Evolutionary conservation across 768 basidiomycete species (phyloP).

Genomic region (Suillus paluster): DNA sequence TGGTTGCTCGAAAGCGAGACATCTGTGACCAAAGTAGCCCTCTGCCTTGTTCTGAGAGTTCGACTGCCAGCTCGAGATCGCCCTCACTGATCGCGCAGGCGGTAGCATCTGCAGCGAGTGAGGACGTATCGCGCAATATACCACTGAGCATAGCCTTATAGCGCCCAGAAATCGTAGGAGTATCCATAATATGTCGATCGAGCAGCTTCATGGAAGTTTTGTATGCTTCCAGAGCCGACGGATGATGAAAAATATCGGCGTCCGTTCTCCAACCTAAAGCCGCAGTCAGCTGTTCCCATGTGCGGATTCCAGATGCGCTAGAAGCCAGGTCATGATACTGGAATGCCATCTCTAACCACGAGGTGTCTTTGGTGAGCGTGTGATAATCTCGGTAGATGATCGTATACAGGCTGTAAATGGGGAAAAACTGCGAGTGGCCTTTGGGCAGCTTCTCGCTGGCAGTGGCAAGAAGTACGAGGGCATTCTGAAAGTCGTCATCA

Average conservation of each 20-base stretch:
- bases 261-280: constrained; percentile 19
- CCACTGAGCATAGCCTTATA: constrained; percentile 14
- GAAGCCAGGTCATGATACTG: constrained; percentile 19
- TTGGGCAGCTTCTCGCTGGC: constrained; percentile 13
- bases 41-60: constrained; percentile 40
- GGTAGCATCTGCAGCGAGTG: constrained; percentile 29
- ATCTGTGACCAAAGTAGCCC: constrained; percentile 36
- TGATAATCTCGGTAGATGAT: constrained; percentile 1
- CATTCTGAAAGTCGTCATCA: constrained; percentile 1
- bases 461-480: background rate
- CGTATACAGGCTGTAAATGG: constrained; percentile 1
- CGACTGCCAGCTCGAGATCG: constrained; percentile 29
- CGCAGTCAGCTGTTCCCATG: constrained; percentile 12
- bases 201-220: constrained; percentile 20
- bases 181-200: constrained; percentile 21
- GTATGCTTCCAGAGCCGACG: constrained; percentile 28
- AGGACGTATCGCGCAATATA: constrained; percentile 8
- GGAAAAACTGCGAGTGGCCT: constrained; percentile 1
- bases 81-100: constrained; percentile 29
- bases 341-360: constrained; percentile 19
- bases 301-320: background rate
- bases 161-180: constrained; percentile 22
- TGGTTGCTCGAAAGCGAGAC: constrained; percentile 27
- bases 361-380: background rate
- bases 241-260: constrained; percentile 18